Evolutionary conservation across 805 yeast species (phyloP), one percentile per base, ranked within the genome.

Genomic region (Barnettozyma populi): DNA sequence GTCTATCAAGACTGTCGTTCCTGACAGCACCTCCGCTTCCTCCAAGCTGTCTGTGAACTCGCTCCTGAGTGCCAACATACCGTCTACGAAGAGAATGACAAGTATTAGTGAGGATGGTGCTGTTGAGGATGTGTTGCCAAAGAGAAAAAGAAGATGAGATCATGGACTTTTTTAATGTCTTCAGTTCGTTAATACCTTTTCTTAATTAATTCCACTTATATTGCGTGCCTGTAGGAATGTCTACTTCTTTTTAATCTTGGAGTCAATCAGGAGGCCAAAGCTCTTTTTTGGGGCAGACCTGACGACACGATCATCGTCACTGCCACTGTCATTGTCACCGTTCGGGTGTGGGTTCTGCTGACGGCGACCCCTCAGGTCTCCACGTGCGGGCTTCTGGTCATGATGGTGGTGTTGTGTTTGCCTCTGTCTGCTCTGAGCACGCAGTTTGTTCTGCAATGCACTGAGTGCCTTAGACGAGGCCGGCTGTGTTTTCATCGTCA

Each of bases 371-470:
- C 32, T 29, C n/a, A 29, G 24, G 18, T 7, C 7, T n/a, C 21
- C 27, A 36, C 31, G 37, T 8, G 13, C 14, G 6, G 20, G 32
- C 11, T 16, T 43, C 3, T 18, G n/a, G n/a, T n/a, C n/a, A n/a
- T n/a, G 31, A 25, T 42, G 32, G 20, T 21, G 23, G 19, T 37
- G 39, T 25, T 31, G 36, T 31, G 23, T 36, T 13, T 36, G 27
- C 44, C 43, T 31, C 49, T 46, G 41, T 11, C 37, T 42, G 37
- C 50, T 56, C 18, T 48, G 34, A 23, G 54, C 56, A 35, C 55
- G 52, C 50, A 59, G 44, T 41, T 59, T 61, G 39, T 57, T 59
- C 43, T 52, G 53, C 16, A 61, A 42, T 1, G 65, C 59, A 16
- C 38, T 43, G 20, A 61, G 27, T 1, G 63, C 61, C 38, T 53